A percentile compares a stretch with the other conserved stretches of the same genome.
These are phyloP conservation scores for Daldinia grandis DNA, from an alignment of 495 filamentous ascomycete genomes.

Conservation along the genomic window DNA sequence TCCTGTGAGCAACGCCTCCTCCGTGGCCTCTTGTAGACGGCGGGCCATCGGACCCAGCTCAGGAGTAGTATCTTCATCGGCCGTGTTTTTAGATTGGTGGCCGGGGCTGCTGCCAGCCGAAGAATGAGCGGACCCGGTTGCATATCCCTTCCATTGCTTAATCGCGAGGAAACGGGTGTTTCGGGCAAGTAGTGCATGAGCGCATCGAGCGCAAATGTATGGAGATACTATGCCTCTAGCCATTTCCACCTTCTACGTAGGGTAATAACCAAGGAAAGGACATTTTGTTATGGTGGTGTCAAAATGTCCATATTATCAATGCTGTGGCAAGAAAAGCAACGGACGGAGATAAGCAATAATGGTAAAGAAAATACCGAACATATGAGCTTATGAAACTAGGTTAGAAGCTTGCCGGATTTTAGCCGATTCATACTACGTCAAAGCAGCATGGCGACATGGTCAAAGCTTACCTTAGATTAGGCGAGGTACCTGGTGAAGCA, in stretches of 20 bases:
- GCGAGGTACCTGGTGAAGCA: too few species aligned
- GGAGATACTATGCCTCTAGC: conserved; percentile 24
- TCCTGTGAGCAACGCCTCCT: conserved; percentile 76
- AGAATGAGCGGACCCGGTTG: conserved; percentile 17
- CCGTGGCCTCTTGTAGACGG: conserved; percentile 79
- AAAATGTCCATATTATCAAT: not conserved
- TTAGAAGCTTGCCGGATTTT: not conserved
- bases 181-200: conserved; percentile 18
- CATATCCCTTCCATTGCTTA: conserved; percentile 21
- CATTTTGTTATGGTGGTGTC: conserved; percentile 21
- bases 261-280: not conserved
- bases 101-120: not conserved
- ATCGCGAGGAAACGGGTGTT: not conserved
- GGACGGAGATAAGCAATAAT: conserved; percentile 31
- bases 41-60: conserved; percentile 73
- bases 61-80: not conserved
- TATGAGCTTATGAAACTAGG: not conserved
- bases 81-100: conserved; percentile 3
- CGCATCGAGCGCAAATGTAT: conserved; percentile 42
- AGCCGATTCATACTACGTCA: not conserved
- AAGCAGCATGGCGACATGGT: too few species aligned
- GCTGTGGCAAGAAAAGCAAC: conserved; percentile 17
- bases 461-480: too few species aligned
- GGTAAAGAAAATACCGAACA: not conserved
- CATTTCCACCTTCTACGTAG: conserved; percentile 24